Percentiles rank a stretch among this genome's conserved stretches.
Evolutionary conservation across 2,329 filamentous ascomycete species (phyloP).

Genomic region (Dactylellina parvicollis): DNA sequence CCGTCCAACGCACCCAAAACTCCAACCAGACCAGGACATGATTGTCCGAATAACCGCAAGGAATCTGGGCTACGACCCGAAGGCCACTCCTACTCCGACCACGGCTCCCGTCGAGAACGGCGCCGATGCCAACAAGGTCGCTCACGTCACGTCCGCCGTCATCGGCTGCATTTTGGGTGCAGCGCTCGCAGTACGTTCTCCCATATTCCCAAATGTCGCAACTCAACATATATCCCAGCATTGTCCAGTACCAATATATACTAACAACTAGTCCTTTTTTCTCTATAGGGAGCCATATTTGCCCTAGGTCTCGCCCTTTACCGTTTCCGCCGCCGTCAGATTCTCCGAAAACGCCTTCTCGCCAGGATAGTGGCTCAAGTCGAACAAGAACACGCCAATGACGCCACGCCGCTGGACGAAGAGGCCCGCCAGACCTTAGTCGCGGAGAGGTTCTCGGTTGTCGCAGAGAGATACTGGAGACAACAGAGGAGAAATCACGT

Average conservation of each 20-base stretch:
- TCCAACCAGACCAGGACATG: slow-evolving; percentile 3
- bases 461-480: slow-evolving; percentile 51
- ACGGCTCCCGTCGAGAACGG: not conserved
- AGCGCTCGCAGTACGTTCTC: slow-evolving; percentile 40
- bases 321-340: slow-evolving; percentile 50
- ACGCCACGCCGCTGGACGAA: slow-evolving; percentile 22
- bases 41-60: slow-evolving; percentile 7
- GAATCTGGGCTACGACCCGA: slow-evolving; percentile 26
- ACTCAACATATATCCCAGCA: not conserved
- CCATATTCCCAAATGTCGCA: not conserved
- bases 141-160: slow-evolving; percentile 50
- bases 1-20: not conserved
- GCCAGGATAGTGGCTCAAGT: slow-evolving; percentile 37
- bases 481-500: slow-evolving; percentile 36
- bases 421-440: slow-evolving; percentile 30
- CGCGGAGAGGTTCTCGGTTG: slow-evolving; percentile 42
- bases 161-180: slow-evolving; percentile 50
- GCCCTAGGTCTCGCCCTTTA: slow-evolving; percentile 46
- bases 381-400: slow-evolving; percentile 21
- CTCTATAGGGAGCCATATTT: slow-evolving; percentile 32
- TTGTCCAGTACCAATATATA: not conserved
- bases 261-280: not conserved
- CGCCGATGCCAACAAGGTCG: slow-evolving; percentile 39
- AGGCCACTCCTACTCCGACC: slow-evolving; percentile 15
- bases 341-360: slow-evolving; percentile 36